Evolutionary conservation across 306 rosid species (phyloP).

Genomic region (Alnus glutinosa): DNA sequence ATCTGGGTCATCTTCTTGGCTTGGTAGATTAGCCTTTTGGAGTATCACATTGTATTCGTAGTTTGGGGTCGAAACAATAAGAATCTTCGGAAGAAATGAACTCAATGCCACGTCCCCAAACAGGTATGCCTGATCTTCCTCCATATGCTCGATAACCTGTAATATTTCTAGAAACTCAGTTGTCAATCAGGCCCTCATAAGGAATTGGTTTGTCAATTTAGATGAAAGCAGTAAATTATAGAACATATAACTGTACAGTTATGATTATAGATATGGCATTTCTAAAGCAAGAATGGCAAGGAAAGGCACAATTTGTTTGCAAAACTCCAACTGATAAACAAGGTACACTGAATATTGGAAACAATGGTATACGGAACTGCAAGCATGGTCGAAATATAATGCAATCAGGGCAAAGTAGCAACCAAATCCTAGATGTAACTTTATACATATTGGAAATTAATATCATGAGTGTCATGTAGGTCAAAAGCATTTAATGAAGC

Average conservation of each 20-base stretch:
- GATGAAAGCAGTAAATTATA: not conserved
- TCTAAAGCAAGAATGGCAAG: not conserved
- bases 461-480: not conserved
- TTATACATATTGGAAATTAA: not conserved
- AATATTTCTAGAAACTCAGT: slow-evolving; percentile 13
- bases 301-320: not conserved
- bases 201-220: not conserved
- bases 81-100: slow-evolving; percentile 69
- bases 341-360: not conserved
- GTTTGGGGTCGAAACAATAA: slow-evolving; percentile 93
- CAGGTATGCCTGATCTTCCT: slow-evolving; percentile 81
- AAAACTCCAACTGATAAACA: not conserved
- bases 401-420: not conserved
- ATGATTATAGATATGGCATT: not conserved
- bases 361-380: not conserved
- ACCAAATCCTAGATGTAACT: not conserved
- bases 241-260: not conserved
- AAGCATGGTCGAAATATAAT: not conserved
- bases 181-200: not conserved
- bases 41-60: slow-evolving; percentile 88
- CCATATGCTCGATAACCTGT: slow-evolving; percentile 97
- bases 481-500: not conserved
- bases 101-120: slow-evolving; percentile 79
- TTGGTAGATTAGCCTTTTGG: slow-evolving; percentile 52
- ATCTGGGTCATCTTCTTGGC: slow-evolving; percentile 67